These are phyloP conservation scores for Kockovaella imperatae DNA, from an alignment of 768 basidiomycete species.

Conservation along the genomic window DNA sequence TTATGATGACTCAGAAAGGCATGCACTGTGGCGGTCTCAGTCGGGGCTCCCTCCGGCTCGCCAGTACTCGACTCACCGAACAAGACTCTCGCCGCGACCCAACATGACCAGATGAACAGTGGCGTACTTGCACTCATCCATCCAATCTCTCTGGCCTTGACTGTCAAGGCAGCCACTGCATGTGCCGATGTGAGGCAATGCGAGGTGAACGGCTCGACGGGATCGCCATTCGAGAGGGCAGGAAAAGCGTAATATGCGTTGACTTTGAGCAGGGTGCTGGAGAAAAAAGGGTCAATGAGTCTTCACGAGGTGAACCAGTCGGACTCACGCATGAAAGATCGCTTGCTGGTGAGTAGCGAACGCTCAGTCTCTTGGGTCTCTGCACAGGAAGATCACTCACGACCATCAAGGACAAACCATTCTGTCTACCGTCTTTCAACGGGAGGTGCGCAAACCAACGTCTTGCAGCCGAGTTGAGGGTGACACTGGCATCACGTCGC, in stretches of 20 bases:
- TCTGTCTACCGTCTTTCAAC: constrained; percentile 9
- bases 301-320: background rate
- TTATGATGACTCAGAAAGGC: constrained; percentile 27
- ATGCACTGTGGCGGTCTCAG: constrained; percentile 20
- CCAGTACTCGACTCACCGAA: constrained; percentile 25
- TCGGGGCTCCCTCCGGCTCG: background rate
- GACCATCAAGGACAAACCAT: constrained; percentile 26
- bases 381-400: constrained; percentile 13
- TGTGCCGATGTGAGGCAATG: constrained; percentile 29
- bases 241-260: constrained; percentile 43
- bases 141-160: constrained; percentile 12
- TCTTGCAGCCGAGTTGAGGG: constrained; percentile 26
- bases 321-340: constrained; percentile 37
- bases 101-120: constrained; percentile 41
- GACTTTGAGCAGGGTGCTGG: constrained; percentile 37
- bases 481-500: constrained; percentile 26
- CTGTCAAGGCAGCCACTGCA: constrained; percentile 21
- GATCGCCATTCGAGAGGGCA: constrained; percentile 30
- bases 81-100: constrained; percentile 40
- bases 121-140: constrained; percentile 27
- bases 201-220: constrained; percentile 34
- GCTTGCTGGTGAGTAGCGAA: constrained; percentile 23
- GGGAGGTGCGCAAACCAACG: constrained; percentile 31
- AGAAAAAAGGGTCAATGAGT: background rate
- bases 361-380: background rate